Percentiles rank a stretch among this genome's conserved stretches.
These are phyloP conservation scores for Solanum aculeatissimum DNA, from an alignment of 305 asterid species.

Conservation along the genomic window DNA sequence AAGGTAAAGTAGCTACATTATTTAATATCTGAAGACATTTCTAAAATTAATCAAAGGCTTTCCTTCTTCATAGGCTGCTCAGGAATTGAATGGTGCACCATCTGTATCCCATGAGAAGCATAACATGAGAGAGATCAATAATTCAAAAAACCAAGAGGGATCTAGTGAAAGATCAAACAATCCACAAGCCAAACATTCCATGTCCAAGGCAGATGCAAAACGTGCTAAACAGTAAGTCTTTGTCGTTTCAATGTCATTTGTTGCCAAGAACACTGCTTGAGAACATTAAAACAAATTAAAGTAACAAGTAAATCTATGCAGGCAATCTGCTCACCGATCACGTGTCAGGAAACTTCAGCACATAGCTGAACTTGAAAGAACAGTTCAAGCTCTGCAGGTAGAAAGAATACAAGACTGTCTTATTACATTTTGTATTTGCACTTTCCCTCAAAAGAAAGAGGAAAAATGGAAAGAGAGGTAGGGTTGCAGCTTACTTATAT, in stretches of 20 bases:
- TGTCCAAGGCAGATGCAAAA: constrained; percentile 48
- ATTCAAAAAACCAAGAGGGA: constrained; percentile 24
- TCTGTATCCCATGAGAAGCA: constrained; percentile 20
- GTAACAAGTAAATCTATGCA: constrained; percentile 2
- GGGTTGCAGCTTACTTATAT: not conserved
- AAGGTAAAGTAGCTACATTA: constrained; percentile 14
- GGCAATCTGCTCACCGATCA: constrained; percentile 87
- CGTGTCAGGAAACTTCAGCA: constrained; percentile 88
- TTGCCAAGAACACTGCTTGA: not conserved
- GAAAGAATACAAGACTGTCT: not conserved
- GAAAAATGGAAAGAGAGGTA: not conserved
- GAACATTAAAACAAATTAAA: not conserved
- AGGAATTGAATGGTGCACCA: constrained; percentile 21
- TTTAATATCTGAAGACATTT: not conserved
- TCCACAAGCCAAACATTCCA: constrained; percentile 35
- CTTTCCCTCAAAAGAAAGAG: not conserved
- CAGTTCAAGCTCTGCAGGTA: constrained; percentile 60
- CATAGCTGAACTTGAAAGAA: constrained; percentile 80
- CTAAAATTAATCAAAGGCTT: not conserved
- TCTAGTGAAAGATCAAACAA: constrained; percentile 25
- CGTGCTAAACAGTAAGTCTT: constrained; percentile 70
- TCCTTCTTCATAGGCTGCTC: constrained; percentile 1
- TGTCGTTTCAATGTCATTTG: not conserved
- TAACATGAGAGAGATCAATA: constrained; percentile 18
- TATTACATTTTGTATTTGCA: not conserved